Evolutionary conservation across 2,329 filamentous ascomycete species (phyloP), one percentile per base, ranked within the genome.

Genomic region (Penicillium sp.): DNA sequence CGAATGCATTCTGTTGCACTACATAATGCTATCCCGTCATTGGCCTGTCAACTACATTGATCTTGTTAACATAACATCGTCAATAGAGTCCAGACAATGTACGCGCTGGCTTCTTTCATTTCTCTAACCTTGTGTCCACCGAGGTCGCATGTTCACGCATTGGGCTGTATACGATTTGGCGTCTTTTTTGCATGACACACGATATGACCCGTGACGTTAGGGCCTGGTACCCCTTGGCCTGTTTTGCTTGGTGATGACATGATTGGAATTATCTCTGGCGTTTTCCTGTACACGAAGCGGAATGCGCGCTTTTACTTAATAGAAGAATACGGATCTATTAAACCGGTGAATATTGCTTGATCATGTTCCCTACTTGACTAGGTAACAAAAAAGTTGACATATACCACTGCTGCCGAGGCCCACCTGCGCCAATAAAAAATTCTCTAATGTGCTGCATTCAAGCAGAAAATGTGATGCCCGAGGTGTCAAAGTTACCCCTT

Each of bases 31-130:
- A 35, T 6, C 14, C 22, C 18, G n/a, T 34, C 28, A 29, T 49
- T 46, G 29, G 18, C 18, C 3, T 41, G 23, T 40, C 22, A 51
- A 54, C 31, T 40, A 3, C n/a, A 7, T 22, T 50, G 49, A 52
- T 48, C 27, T 11, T 52, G 37, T 48, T 53, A 40, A 24, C 10
- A 40, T 34, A 46, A 48, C 44, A 49, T 40, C 10, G 14, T 50
- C 48, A 48, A 26, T 23, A 36, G 35, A 39, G 20, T 7, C 37
- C 41, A 45, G 36, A 39, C 48, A 55, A 46, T 40, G 38, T 26
- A 46, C 22, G 31, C n/a, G 27, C 18, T 9, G 3, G 22, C 9
- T 46, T 26, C 9, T 20, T 44, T 10, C 14, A 4, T 8, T 24
- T 9, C n/a, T 6, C 24, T 9, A 20, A 22, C 34, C 13, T 13